Base-by-base conservation (phyloP, 768 basidiomycete genomes). In the Hygrophoropsis aurantiaca region DNA sequence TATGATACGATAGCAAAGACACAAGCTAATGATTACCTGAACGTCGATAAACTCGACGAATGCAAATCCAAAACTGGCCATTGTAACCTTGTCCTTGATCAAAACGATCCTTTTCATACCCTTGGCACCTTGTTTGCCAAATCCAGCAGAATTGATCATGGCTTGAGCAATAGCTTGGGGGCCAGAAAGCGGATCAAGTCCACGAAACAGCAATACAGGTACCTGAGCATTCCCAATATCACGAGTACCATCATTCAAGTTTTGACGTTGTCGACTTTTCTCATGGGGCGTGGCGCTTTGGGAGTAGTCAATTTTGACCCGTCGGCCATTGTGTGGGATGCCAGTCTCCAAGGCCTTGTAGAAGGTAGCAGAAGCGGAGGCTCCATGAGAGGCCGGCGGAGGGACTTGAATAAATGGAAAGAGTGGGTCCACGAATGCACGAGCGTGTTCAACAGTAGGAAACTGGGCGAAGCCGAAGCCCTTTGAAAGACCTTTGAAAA, bases 401-500 rank as follows among this genome's bases (percentile, higher is more conserved):
- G 92, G 91, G 51, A 97, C 84, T 71, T 90, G 83, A 21, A 97
- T 81, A 67, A 92, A 92, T 2, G 93, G 95, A 62, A 88, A 97
- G 41, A 86, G 78, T 32, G 90, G 87, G 54, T 91, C 85, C 64
- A 99, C 85, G 64, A 97, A 98, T 11, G 87, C 83, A 44, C 87
- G 83, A 16, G 97, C 94, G 48, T 90, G 90, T 57, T 90, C 90
- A 47, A 87, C 75, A 55, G 77, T 84, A 35, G 85, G 71, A 66
- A 99, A 99, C 70, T 93, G 90, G 58, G 92, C 94, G 68, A 99
- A 99, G 49, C 94, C 97, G 64, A 97, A 97, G 61, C 91, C 89
- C 71, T 95, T 95, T 46, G 94, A 94, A 52, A 78, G 71, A 84
- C 91, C 91, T 93, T 84, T 69, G 72, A 81, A 72, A 81, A 81